Base-by-base conservation (phyloP, 768 basidiomycete genomes). In the Macrolepiota dolichaula region DNA sequence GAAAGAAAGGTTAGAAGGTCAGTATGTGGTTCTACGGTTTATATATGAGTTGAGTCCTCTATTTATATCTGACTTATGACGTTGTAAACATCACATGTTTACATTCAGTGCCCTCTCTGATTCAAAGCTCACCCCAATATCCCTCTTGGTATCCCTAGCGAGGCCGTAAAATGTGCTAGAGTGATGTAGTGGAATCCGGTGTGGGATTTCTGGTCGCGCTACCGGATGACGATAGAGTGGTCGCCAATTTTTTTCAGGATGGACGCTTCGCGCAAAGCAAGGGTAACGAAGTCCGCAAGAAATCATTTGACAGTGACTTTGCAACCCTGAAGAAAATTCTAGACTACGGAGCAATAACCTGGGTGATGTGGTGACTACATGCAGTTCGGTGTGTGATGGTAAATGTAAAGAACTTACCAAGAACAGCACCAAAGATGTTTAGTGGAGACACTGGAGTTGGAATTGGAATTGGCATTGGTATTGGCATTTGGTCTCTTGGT, bases 231-330 rank as follows among this genome's bases (percentile, higher is more conserved):
- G 76, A 98, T 98, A 17, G 94, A 94, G 68, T 99, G 97, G 71
- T 96, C 94, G 78, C 98, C 97, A 51, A 92, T 92, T 71, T 97
- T 95, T 76, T 98, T 95, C 7, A 99, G 82, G 42, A 99, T 86
- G 69, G 87, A 87, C 27, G 98, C 95, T 79, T 99, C 97, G 51
- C 96, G 91, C 2, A 87, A 81, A 5, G 96, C 96, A 38, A 99
- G 86, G 0, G 94, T 96, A 58, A 96, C 93, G 67, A 98, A 98
- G 73, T 98, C 96, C 66, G 89, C 90, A 6, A 98, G 83, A 2
- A 99, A 83, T 0, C 97, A 91, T 73, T 99, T 98, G 60, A 99
- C 95, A 17, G 97, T 97, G 0, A 99, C 97, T 0, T 96, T 91
- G 55, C 97, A 89, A 0, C 94, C 95, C 76, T 98, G 96, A n/a